A percentile compares a stretch with the other conserved stretches of the same genome.
phyloP scores from a whole-genome alignment of 2,329 filamentous ascomycete species.

The Cytospora leucostoma region DNA sequence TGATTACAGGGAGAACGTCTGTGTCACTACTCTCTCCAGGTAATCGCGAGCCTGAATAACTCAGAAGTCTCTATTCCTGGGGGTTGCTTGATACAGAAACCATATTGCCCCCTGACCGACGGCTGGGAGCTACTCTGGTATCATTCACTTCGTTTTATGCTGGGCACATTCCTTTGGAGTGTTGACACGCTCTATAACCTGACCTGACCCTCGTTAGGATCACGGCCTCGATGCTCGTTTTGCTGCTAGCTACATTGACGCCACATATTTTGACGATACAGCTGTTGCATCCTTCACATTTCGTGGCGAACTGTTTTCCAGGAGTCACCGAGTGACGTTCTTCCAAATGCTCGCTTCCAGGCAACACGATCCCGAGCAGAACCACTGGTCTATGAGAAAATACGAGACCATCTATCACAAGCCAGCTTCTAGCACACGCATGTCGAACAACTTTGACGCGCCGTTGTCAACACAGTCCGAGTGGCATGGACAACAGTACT shows the following conservation, averaged over 20 bases:
- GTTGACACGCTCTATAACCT: constrained; percentile 6
- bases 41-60: too few species aligned
- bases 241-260: constrained; percentile 2
- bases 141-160: background rate
- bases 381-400: constrained; percentile 57
- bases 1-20: background rate
- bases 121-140: constrained; percentile 3
- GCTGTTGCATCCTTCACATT: constrained; percentile 11
- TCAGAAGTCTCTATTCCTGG: too few species aligned
- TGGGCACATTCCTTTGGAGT: constrained; percentile 1
- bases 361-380: constrained; percentile 55
- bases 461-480: constrained; percentile 56
- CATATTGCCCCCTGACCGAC: background rate
- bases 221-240: constrained; percentile 18
- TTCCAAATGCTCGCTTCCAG: constrained; percentile 60
- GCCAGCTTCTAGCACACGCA: constrained; percentile 51
- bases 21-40: too few species aligned
- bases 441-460: constrained; percentile 58
- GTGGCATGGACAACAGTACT: constrained; percentile 56
- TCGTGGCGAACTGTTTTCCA: constrained; percentile 3
- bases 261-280: constrained; percentile 12
- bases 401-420: constrained; percentile 50
- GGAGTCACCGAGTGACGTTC: constrained; percentile 27
- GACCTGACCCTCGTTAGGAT: constrained; percentile 14
- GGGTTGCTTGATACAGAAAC: too few species aligned